Percentiles rank a stretch among this genome's conserved stretches.
Evolutionary conservation across 176 grass and related monocot genomes (phyloP).

Genomic region (Triticum turgidum): DNA sequence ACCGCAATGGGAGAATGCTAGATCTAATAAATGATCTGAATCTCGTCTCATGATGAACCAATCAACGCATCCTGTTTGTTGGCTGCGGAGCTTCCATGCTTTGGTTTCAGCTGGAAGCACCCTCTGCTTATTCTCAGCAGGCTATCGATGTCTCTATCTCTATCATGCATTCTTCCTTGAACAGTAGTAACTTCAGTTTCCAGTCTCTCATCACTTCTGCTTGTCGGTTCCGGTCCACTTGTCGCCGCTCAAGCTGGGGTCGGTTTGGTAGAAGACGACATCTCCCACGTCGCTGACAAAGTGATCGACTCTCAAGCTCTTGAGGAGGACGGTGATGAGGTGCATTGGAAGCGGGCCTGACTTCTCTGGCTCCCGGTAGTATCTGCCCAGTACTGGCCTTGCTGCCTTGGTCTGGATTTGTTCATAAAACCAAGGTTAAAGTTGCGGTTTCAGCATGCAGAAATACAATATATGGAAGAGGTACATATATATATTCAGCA

Average conservation of each 20-base stretch:
- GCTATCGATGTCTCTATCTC: neutral
- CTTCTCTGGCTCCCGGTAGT: slow-evolving; percentile 72
- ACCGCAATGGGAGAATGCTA: slow-evolving; percentile 14
- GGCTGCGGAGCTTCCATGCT: neutral
- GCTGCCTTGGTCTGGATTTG: slow-evolving; percentile 65
- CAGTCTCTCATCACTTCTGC: slow-evolving; percentile 10
- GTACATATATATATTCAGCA: neutral
- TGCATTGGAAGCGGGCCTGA: slow-evolving; percentile 74
- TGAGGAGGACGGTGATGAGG: slow-evolving; percentile 58
- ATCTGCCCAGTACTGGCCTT: slow-evolving; percentile 63
- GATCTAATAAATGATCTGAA: neutral
- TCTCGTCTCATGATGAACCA: slow-evolving; percentile 5
- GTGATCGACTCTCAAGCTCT: slow-evolving; percentile 79
- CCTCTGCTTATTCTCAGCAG: slow-evolving; percentile 24
- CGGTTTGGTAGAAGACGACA: slow-evolving; percentile 85
- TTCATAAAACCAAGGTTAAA: neutral
- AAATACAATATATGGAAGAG: neutral
- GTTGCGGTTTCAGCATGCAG: neutral
- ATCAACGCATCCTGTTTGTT: slow-evolving; percentile 13
- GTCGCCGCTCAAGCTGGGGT: slow-evolving; percentile 20
- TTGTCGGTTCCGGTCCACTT: slow-evolving; percentile 1
- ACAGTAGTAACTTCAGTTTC: neutral
- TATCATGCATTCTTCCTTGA: neutral
- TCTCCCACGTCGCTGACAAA: slow-evolving; percentile 85
- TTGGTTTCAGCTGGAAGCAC: neutral